A percentile compares a stretch with the other conserved stretches of the same genome.
phyloP scores from a whole-genome alignment of 164 flowering plant species.

The Magnolia sinica region DNA sequence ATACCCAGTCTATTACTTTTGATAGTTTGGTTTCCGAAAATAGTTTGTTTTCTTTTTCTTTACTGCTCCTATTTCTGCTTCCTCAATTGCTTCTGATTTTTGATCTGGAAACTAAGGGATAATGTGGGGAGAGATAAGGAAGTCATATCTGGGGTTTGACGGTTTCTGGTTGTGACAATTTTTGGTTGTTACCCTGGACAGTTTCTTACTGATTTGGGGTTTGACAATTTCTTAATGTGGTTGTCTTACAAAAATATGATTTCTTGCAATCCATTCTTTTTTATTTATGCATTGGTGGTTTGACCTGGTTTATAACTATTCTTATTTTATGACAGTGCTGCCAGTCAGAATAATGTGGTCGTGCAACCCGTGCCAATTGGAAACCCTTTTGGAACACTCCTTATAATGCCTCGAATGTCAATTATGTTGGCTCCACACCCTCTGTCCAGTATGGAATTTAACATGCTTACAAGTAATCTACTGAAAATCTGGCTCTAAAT shows the following conservation, averaged over 20 bases:
- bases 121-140: too few relatives aligned
- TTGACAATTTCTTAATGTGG: too few relatives aligned
- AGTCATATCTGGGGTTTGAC: too few relatives aligned
- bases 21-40: too few relatives aligned
- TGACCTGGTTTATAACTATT: not conserved
- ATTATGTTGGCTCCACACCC: slow-evolving; percentile 59
- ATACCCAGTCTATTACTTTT: too few relatives aligned
- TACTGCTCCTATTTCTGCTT: too few relatives aligned
- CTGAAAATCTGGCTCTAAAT: not conserved
- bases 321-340: slow-evolving; percentile 37
- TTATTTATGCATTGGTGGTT: not conserved
- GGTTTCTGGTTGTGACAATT: too few relatives aligned
- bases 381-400: slow-evolving; percentile 81
- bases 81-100: too few relatives aligned
- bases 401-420: slow-evolving; percentile 79
- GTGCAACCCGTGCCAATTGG: slow-evolving; percentile 43
- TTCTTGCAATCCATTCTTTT: not conserved
- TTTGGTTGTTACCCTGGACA: too few relatives aligned
- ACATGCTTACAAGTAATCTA: slow-evolving; percentile 54
- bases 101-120: too few relatives aligned
- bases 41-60: too few relatives aligned
- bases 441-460: slow-evolving; percentile 79
- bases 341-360: slow-evolving; percentile 35
- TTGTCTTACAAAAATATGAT: not conserved
- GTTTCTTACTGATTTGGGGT: too few relatives aligned